Evolutionary conservation across 2,329 filamentous ascomycete species (phyloP), one percentile per base, ranked within the genome.

Genomic region (Cyanodermella asteris): DNA sequence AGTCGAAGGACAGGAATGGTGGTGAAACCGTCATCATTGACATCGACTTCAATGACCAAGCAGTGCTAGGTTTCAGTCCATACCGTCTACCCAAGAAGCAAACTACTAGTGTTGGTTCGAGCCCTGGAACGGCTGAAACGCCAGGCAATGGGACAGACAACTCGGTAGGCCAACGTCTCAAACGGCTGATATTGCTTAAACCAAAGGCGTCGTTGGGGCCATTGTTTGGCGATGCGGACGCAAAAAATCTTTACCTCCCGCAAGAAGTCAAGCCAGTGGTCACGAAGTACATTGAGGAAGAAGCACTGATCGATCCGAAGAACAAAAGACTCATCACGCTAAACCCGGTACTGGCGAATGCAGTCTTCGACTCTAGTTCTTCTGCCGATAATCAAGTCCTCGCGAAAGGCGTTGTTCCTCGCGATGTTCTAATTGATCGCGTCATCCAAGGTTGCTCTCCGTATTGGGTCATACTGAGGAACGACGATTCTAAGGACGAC

Each of bases 1-100:
- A 68, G 37, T 59, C 56, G 22, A 74, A 74, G 40, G 69, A 73
- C 24, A 56, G 64, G 18, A 64, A 60, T 31, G 64, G 65, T 4
- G 61, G 67, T 18, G 69, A 74, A 38, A 65, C 63, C 0, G 56
- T 70, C 7, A 62, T 75, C 24, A 34, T 64, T 10, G 69, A 73
- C 35, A 59, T 73, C 23, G 67, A 73, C 39, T 74, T 72, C 41
- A 48, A 59, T 11, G 61, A 72, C 32, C 41, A 40, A 6, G 51
- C 53, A 2, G 42, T 73, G 10, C 38, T 50, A 18, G 44, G 52
- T 13, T 75, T 74, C 43, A 54, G 57, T 13, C 66, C 70, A 3
- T 74, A 75, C 42, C 53, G 54, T 19, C 47, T 74, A 8, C 63
- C 68, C 2, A 64, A 61, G 38, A 65, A 64, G 34, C 61, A 61